Evolutionary conservation across 2,329 filamentous ascomycete species (phyloP), one percentile per base, ranked within the genome.

Genomic region (Paecilomyces dactylethromorphus): DNA sequence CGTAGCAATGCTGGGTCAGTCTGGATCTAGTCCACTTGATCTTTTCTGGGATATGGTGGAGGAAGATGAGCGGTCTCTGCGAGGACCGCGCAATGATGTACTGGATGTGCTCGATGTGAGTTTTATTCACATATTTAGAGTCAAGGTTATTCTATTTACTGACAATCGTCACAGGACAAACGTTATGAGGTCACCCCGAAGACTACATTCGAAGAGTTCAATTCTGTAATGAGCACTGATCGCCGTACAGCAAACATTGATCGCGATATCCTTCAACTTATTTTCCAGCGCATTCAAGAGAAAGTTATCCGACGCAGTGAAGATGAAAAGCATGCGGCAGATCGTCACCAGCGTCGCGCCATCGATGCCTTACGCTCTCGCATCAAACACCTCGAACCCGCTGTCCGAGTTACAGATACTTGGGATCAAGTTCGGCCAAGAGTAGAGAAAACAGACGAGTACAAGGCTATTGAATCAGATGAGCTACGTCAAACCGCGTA

Each of bases 31-130:
- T 3, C 91, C 94, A 13, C 82, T 96, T 64, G 92, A 97, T 68
- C 81, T 99, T 6, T 97, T 99, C 78, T 97, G 93, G 91, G 94
- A 99, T 72, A 81, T 92, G 54, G 83, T 97, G 26, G 94, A 97
- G 72, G 92, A 96, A 72, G 92, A 97, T 73, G 93, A 99, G 70
- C 86, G 90, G 59, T 87, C 88, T n/a, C 80, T 97, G 54, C 88
- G 92, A 61, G 87, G 85, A 55, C 87, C 88, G 54, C 84, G 91
- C 61, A 95, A 94, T 70, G 87, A 92, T 69, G 89, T 95, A 45
- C 79, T 94, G 64, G 92, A 96, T 76, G 91, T 94, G 65, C 82
- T 96, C 66, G 90, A 95, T 81, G 91, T 94, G 75, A 80, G 87
- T 78, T 13, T 22, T 49, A 26, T 39, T 52, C 45, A 18, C 32